These are phyloP conservation scores for Salvia splendens DNA, from an alignment of 257 asterid genomes.

Conservation along the genomic window DNA sequence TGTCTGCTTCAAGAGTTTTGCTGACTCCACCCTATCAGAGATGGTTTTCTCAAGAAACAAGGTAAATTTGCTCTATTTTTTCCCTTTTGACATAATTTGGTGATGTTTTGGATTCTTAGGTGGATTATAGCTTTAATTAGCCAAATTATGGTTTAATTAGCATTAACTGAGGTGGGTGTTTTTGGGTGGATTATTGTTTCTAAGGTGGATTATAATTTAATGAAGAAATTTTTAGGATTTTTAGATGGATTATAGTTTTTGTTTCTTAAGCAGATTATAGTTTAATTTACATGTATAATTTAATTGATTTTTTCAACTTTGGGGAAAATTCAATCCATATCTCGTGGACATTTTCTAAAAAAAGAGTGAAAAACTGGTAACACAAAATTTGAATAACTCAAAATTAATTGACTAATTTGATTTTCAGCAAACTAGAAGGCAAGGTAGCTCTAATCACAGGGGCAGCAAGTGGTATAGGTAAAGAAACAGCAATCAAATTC, in stretches of 20 bases:
- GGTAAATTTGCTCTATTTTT: constrained; percentile 26
- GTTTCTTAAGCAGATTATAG: no score
- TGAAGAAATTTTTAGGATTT: no score
- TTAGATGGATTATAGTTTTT: no score
- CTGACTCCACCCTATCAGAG: constrained; percentile 30
- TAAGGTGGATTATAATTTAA: no score
- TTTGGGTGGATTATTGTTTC: no score
- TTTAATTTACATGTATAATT: no score
- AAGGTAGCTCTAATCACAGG: constrained; percentile 86
- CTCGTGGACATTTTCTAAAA: no score
- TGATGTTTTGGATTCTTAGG: no score
- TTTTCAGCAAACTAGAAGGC: constrained; percentile 65
- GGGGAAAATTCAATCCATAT: no score
- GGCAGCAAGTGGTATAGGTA: constrained; percentile 83
- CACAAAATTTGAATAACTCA: neutral
- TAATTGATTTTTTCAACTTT: neutral
- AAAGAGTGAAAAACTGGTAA: no score
- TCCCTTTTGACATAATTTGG: neutral
- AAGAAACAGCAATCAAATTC: constrained; percentile 73
- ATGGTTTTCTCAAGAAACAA: constrained; percentile 38
- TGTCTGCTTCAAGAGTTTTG: constrained; percentile 28
- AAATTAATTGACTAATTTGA: neutral
- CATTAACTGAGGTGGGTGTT: no score
- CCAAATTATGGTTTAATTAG: neutral
- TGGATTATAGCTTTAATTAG: neutral